phyloP scores from a whole-genome alignment of 2,329 filamentous ascomycete species.

The Diaporthe humulicola region DNA sequence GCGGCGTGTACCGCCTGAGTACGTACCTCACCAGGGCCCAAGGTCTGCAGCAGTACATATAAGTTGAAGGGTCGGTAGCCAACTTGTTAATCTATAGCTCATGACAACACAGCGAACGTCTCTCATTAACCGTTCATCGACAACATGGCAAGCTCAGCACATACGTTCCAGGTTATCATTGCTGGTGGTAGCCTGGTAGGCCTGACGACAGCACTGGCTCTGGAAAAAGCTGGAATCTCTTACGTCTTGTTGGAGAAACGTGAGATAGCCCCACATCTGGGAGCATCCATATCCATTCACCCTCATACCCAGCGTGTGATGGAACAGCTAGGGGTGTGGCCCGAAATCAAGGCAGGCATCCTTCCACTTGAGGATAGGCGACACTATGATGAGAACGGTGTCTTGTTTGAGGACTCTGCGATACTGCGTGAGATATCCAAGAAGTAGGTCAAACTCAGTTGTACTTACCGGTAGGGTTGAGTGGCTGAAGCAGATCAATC shows the following conservation, averaged over 20 bases:
- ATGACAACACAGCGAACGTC: neutral
- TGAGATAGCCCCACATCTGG: slow-evolving; percentile 41
- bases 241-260: slow-evolving; percentile 42
- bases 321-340: slow-evolving; percentile 40
- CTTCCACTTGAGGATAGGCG: slow-evolving; percentile 28
- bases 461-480: neutral
- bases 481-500: slow-evolving; percentile 9
- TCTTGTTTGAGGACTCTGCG: slow-evolving; percentile 38
- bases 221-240: slow-evolving; percentile 41
- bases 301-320: slow-evolving; percentile 32
- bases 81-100: neutral
- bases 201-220: slow-evolving; percentile 39
- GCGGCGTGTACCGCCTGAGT: neutral
- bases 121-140: neutral
- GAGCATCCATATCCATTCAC: slow-evolving; percentile 38
- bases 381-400: slow-evolving; percentile 39
- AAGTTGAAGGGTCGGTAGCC: neutral
- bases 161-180: slow-evolving; percentile 39
- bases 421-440: slow-evolving; percentile 34
- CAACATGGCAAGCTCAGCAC: neutral
- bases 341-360: neutral
- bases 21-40: neutral
- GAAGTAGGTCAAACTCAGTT: neutral
- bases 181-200: slow-evolving; percentile 42
- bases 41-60: neutral